A percentile compares a stretch with the other conserved stretches of the same genome.
Conservation (phyloP, 2,329 filamentous ascomycete genomes). For the Coniochaeta prunicola region DNA sequence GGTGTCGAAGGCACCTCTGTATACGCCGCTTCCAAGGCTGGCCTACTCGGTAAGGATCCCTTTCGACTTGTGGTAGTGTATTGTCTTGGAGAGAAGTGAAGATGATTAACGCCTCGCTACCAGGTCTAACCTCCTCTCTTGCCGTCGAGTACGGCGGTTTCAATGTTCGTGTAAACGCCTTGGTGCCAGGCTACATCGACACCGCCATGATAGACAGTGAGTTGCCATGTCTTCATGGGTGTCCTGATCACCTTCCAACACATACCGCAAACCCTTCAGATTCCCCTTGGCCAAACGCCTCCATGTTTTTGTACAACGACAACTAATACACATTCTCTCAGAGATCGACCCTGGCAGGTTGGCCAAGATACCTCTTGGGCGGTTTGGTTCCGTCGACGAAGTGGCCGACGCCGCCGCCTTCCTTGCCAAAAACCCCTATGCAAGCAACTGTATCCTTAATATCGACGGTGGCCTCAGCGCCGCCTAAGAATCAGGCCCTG, state of each 20-base stretch:
- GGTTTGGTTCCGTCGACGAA: conserved; percentile 63
- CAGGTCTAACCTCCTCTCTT: conserved; percentile 62
- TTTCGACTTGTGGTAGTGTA: neutral
- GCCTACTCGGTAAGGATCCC: conserved; percentile 53
- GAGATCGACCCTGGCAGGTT: conserved; percentile 25
- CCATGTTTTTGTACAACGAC: neutral
- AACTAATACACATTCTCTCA: conserved; percentile 8
- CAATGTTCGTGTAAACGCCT: conserved; percentile 68
- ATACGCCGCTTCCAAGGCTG: conserved; percentile 77
- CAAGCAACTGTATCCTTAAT: conserved; percentile 81
- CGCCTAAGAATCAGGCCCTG: conserved; percentile 27
- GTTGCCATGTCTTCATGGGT: conserved; percentile 1
- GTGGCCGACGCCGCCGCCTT: conserved; percentile 79
- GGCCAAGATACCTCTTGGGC: conserved; percentile 52
- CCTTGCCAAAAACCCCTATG: conserved; percentile 69
- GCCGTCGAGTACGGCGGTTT: conserved; percentile 53
- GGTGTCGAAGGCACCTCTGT: conserved; percentile 63
- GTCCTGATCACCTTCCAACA: neutral
- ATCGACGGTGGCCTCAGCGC: conserved; percentile 80
- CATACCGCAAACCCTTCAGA: conserved; percentile 4
- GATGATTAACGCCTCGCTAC: neutral
- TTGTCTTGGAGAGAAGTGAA: conserved; percentile 1
- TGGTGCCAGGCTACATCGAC: conserved; percentile 76
- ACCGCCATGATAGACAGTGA: conserved; percentile 73
- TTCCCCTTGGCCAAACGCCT: neutral